A percentile compares a stretch with the other conserved stretches of the same genome.
Conservation (phyloP, 441 rosid genomes). For the Codiaeum variegatum region DNA sequence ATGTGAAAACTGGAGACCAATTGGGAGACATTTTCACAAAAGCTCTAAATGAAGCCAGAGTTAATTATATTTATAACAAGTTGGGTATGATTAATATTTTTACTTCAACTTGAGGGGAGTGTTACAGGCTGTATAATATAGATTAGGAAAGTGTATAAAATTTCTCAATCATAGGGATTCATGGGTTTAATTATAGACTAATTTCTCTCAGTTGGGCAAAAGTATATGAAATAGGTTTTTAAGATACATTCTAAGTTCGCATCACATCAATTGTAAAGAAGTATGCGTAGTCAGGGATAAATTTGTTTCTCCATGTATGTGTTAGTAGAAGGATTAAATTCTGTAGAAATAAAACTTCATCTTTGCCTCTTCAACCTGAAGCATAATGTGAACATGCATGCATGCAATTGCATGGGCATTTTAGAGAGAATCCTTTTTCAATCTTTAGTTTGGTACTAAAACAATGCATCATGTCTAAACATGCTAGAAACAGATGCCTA, state of each 20-base stretch:
- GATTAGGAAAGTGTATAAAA: no score
- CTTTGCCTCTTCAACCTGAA: background rate
- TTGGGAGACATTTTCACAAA: no score
- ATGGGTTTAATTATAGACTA: no score
- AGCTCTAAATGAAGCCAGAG: no score
- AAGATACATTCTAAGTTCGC: background rate
- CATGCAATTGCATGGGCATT: background rate
- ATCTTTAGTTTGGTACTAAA: background rate
- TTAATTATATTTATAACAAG: no score
- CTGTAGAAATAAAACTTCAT: background rate
- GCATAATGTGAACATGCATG: background rate
- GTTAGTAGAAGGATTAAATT: background rate
- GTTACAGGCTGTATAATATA: no score
- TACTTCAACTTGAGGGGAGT: no score
- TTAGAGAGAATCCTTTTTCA: background rate
- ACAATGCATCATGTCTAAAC: background rate
- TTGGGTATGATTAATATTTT: no score
- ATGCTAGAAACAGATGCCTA: background rate
- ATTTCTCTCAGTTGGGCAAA: no score
- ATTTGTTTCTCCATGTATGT: background rate
- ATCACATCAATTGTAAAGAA: background rate
- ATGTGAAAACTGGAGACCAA: no score
- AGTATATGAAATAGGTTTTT: slow-evolving; percentile 1
- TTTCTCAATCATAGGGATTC: no score
- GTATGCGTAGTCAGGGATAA: background rate